Percentiles rank a stretch among this genome's conserved stretches.
Evolutionary conservation across 2,329 filamentous ascomycete genomes (phyloP).

Genomic region (Aquanectria penicillioides): DNA sequence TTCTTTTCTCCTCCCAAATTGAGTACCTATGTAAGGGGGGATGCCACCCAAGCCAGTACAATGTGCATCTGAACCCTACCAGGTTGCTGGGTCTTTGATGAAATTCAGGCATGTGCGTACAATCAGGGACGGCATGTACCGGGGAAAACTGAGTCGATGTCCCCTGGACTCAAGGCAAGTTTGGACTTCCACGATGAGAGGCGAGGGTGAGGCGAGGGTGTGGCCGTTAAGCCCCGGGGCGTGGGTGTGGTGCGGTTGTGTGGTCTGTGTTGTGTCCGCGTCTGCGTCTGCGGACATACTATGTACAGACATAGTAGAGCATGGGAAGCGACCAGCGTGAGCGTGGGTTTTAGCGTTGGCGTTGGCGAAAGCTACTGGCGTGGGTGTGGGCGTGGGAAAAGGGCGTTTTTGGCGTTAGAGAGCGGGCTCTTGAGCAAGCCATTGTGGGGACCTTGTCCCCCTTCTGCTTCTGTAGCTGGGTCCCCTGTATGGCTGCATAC

Average conservation of each 20-base stretch:
- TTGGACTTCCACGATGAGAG: constrained; percentile 1
- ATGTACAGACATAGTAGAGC: no score
- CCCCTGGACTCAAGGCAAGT: constrained; percentile 6
- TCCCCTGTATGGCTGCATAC: constrained; percentile 22
- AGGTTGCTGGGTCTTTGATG: no score
- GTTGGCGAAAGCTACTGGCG: constrained; percentile 4
- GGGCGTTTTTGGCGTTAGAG: constrained; percentile 22
- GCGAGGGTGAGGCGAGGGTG: constrained; percentile 1
- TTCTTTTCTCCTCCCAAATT: no score
- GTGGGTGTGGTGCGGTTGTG: neutral
- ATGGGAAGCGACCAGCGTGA: constrained; percentile 7
- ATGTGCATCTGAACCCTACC: no score
- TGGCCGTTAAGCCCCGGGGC: constrained; percentile 7
- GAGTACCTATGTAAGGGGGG: no score
- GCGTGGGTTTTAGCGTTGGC: constrained; percentile 23
- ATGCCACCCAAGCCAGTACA: no score
- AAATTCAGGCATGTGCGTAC: no score
- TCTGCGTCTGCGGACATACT: no score
- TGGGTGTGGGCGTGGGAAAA: constrained; percentile 2
- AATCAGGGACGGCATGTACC: constrained; percentile 1
- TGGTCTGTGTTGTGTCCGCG: neutral
- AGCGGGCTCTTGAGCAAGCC: constrained; percentile 25
- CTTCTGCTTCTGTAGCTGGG: constrained; percentile 13
- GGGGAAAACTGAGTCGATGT: neutral
- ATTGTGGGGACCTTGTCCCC: constrained; percentile 19